A percentile compares a stretch with the other conserved stretches of the same genome.
phyloP scores from a whole-genome alignment of 805 yeast species.

The Ascoidea asiatica region DNA sequence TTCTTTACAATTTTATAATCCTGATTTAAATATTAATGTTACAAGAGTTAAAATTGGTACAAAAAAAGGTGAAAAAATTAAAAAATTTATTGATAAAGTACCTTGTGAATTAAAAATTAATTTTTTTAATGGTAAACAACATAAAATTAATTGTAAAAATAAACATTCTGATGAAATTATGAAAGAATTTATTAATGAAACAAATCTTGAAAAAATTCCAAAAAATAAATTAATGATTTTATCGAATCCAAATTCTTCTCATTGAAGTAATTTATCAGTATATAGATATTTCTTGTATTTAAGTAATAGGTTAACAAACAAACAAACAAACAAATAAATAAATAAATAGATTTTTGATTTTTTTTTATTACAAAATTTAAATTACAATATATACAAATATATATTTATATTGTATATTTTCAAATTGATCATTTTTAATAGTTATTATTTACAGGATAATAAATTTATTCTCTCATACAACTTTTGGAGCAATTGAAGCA shows the following conservation, averaged over 20 bases:
- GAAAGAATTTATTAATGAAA: constrained; percentile 22
- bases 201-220: constrained; percentile 26
- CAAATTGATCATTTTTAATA: too few species aligned
- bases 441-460: too few species aligned
- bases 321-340: too few species aligned
- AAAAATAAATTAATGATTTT: constrained; percentile 15
- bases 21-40: constrained; percentile 29
- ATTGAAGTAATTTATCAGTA: too few species aligned
- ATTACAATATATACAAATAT: too few species aligned
- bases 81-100: constrained; percentile 14
- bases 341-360: too few species aligned
- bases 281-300: too few species aligned
- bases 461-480: constrained; percentile 36
- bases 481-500: constrained; percentile 83
- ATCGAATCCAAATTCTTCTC: neutral
- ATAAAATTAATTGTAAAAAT: constrained; percentile 28
- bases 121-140: constrained; percentile 16
- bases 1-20: constrained; percentile 41
- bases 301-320: too few species aligned
- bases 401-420: too few species aligned
- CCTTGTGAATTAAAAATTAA: constrained; percentile 27
- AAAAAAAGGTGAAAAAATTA: constrained; percentile 19
- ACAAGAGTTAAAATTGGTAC: constrained; percentile 26
- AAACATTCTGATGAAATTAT: constrained; percentile 26
- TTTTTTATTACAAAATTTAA: too few species aligned